Evolutionary conservation across 1,284 basidiomycete species (phyloP).

Genomic region (Moniliella sp.): DNA sequence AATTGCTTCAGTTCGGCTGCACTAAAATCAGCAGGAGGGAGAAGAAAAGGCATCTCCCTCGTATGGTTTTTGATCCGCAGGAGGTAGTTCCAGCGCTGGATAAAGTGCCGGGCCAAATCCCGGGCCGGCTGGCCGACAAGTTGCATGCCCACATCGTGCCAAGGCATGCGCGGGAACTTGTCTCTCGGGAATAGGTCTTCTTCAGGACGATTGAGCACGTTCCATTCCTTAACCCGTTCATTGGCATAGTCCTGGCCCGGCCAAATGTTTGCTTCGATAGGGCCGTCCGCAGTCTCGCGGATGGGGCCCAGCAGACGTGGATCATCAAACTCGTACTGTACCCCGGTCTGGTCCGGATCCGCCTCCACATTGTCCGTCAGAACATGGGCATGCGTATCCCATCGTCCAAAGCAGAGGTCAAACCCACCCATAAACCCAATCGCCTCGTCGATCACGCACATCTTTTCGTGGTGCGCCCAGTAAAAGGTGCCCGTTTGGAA

Average conservation of each 20-base stretch:
- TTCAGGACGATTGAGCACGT: conserved; percentile 64
- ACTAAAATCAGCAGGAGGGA: conserved; percentile 80
- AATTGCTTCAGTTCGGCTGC: conserved; percentile 55
- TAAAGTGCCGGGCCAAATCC: conserved; percentile 82
- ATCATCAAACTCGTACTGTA: too few species aligned
- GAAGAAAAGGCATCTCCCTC: conserved; percentile 70
- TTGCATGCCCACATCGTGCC: conserved; percentile 92
- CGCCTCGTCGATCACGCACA: conserved; percentile 88
- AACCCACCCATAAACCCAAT: conserved; percentile 96
- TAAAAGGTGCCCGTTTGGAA: conserved; percentile 93
- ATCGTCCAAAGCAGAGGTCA: conserved; percentile 48
- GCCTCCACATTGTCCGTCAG: conserved; percentile 54
- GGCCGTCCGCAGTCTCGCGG: conserved; percentile 35
- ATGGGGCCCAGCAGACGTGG: conserved; percentile 2
- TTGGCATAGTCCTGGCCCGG: conserved; percentile 79
- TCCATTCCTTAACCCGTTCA: conserved; percentile 67
- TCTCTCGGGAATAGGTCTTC: conserved; percentile 81
- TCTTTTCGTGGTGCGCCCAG: conserved; percentile 84
- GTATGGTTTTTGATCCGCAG: conserved; percentile 49
- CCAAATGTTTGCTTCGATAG: conserved; percentile 56
- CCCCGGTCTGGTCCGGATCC: conserved; percentile 7
- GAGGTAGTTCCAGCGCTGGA: conserved; percentile 48
- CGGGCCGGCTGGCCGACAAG: conserved; percentile 86
- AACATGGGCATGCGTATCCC: conserved; percentile 76
- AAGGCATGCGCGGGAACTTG: conserved; percentile 83